Conservation (phyloP, 176 grass and related monocot genomes). For the Cymbopogon citratus region DNA sequence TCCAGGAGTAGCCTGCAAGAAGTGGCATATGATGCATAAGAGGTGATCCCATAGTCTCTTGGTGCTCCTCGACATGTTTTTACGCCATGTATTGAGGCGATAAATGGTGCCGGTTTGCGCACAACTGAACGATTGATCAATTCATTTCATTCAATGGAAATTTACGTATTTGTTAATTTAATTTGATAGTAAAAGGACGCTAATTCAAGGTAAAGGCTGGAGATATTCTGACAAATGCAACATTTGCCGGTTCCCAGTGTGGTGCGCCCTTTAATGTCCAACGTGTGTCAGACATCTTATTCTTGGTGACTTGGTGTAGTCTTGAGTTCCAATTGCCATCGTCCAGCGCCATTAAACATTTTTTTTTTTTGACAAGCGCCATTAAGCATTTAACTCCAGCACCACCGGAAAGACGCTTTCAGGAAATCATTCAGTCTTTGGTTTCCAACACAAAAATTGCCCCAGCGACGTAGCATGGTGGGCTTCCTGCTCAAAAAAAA, state of each 20-base stretch:
- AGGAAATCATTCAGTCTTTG: no score
- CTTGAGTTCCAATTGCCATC: no score
- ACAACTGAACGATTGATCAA: neutral
- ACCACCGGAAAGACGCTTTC: no score
- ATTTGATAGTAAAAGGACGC: neutral
- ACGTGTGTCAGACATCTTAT: no score
- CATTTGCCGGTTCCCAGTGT: neutral
- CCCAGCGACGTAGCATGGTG: no score
- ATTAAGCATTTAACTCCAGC: no score
- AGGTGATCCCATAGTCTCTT: neutral
- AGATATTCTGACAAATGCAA: neutral
- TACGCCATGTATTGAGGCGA: neutral
- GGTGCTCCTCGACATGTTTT: neutral
- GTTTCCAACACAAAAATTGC: no score
- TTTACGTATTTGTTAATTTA: neutral
- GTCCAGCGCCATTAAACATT: no score
- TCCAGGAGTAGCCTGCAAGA: slow-evolving; percentile 15
- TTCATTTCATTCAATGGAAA: slow-evolving; percentile 1
- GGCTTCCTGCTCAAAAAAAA: no score
- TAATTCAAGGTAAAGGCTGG: neutral
- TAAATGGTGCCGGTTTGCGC: neutral
- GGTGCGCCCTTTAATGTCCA: no score
- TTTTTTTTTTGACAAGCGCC: no score
- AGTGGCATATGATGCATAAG: neutral
- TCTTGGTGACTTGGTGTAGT: no score